phyloP scores from a whole-genome alignment of 345 rosid genomes.

The Lagerstroemia speciosa region DNA sequence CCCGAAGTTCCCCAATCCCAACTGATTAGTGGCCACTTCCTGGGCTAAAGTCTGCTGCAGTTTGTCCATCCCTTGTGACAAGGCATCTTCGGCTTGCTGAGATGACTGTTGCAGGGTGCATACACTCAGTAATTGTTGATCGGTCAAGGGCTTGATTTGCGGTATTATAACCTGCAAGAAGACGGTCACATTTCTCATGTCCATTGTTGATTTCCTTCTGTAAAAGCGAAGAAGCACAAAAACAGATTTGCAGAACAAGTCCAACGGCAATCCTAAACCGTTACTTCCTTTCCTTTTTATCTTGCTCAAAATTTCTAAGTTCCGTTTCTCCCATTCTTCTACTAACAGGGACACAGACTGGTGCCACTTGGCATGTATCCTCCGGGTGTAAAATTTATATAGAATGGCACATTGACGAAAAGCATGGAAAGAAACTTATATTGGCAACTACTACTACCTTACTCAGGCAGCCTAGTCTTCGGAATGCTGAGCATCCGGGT shows the following conservation, averaged over 20 bases:
- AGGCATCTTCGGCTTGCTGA: conserved; percentile 92
- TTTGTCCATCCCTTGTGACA: conserved; percentile 59
- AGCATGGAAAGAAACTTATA: too few species aligned
- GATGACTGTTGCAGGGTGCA: conserved; percentile 59
- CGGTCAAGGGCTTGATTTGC: conserved; percentile 64
- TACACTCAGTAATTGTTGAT: conserved; percentile 47
- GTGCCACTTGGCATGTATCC: too few species aligned
- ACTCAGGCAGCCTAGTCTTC: too few species aligned
- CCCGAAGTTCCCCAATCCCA: conserved; percentile 22
- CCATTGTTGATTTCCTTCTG: neutral
- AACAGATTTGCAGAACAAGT: neutral
- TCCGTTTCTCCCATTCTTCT: too few species aligned
- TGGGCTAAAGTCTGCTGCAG: conserved; percentile 37
- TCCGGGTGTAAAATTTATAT: too few species aligned
- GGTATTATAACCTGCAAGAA: conserved; percentile 49
- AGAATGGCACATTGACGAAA: too few species aligned
- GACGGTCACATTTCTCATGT: neutral
- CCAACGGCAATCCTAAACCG: too few species aligned
- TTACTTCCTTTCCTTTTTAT: too few species aligned
- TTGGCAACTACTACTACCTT: too few species aligned
- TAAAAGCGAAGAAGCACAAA: neutral
- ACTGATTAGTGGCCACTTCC: conserved; percentile 32
- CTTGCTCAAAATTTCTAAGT: too few species aligned
- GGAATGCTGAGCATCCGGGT: too few species aligned
- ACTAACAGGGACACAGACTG: too few species aligned